Evolutionary conservation across 495 filamentous ascomycete species (phyloP).

Genomic region (Penicillium pulvis): DNA sequence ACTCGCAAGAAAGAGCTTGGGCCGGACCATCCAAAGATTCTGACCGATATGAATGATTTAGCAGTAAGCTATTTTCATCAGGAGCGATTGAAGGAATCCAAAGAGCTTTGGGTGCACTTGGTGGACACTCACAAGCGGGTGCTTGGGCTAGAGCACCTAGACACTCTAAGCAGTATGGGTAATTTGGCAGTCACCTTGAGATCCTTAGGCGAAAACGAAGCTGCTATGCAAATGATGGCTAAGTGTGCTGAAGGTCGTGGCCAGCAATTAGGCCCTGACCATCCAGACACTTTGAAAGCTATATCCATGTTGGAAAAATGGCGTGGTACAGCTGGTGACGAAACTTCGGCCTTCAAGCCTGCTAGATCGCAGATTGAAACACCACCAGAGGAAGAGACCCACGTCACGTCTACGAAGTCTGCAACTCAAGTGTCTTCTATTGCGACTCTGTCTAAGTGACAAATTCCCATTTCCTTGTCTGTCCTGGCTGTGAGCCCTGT

Average conservation of each 20-base stretch:
- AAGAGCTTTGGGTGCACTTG: neutral
- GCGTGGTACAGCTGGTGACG: neutral
- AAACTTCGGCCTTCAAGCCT: neutral
- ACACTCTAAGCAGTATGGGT: conserved; percentile 8
- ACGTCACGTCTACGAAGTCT: neutral
- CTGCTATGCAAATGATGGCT: conserved; percentile 12
- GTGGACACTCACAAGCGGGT: neutral
- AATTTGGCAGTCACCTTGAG: conserved; percentile 4
- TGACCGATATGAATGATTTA: neutral
- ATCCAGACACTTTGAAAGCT: conserved; percentile 12
- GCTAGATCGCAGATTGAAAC: neutral
- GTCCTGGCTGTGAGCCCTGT: neutral
- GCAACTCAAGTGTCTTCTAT: neutral
- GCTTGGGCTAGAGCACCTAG: conserved; percentile 2
- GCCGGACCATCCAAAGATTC: neutral
- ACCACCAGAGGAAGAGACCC: neutral
- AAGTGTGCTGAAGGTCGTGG: conserved; percentile 8
- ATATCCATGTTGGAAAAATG: conserved; percentile 9
- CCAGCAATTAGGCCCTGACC: conserved; percentile 11
- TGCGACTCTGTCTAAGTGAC: neutral
- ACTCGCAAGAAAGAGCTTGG: neutral
- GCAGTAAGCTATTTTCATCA: neutral
- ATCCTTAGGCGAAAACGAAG: conserved; percentile 4
- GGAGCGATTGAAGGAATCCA: conserved; percentile 5
- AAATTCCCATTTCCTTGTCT: neutral